Evolutionary conservation across 768 basidiomycete genomes (phyloP).

Genomic region (Tricholoma flavovirens): DNA sequence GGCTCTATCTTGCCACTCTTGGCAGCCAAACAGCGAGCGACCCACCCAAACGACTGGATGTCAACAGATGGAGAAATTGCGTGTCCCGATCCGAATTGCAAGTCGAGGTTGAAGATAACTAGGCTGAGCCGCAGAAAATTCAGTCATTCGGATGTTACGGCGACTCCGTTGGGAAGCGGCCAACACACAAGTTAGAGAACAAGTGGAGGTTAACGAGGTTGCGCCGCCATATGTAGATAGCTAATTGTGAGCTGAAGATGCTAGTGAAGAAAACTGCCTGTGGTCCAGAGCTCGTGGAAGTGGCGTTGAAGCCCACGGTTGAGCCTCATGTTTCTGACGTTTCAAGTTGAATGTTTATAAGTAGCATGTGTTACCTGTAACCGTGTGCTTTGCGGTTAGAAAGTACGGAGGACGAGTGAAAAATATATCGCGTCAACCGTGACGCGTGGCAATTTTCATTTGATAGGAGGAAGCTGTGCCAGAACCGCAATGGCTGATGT

Average conservation of each 20-base stretch:
- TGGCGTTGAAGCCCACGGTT: neutral
- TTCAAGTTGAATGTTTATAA: too few relatives aligned
- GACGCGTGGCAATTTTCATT: neutral
- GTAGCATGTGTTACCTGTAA: too few relatives aligned
- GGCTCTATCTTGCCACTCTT: slow-evolving; percentile 61
- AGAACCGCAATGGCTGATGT: neutral
- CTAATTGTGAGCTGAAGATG: neutral
- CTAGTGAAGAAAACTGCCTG: neutral
- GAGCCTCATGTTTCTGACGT: neutral
- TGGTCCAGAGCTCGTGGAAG: neutral
- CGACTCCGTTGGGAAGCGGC: slow-evolving; percentile 28
- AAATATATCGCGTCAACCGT: too few relatives aligned
- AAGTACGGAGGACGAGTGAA: too few relatives aligned
- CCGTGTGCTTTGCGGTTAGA: too few relatives aligned
- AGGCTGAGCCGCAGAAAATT: slow-evolving; percentile 49
- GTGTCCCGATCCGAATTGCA: slow-evolving; percentile 64
- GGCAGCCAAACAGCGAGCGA: slow-evolving; percentile 58
- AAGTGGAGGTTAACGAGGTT: neutral
- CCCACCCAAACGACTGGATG: slow-evolving; percentile 61
- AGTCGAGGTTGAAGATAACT: slow-evolving; percentile 45
- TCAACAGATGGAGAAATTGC: slow-evolving; percentile 58
- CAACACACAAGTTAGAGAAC: neutral
- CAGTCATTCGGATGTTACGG: slow-evolving; percentile 49
- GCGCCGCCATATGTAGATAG: too few relatives aligned
- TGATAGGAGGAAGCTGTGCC: neutral